Evolutionary conservation across 768 basidiomycete genomes (phyloP).

Genomic region (Rhizopogon vesiculosus): DNA sequence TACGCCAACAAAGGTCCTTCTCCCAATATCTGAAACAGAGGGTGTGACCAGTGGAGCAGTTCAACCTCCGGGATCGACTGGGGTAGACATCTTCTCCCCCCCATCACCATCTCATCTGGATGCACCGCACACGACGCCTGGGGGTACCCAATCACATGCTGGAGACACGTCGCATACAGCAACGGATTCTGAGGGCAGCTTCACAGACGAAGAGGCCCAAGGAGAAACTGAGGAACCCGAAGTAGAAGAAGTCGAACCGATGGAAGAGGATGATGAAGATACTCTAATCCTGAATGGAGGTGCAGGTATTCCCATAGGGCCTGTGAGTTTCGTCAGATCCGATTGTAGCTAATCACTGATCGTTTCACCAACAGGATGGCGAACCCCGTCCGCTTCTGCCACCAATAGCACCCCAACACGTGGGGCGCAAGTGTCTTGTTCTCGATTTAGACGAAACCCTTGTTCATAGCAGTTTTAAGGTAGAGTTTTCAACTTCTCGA

Average conservation of each 20-base stretch:
- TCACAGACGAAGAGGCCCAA: slow-evolving; percentile 61
- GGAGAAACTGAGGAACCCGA: slow-evolving; percentile 70
- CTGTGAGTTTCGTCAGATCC: slow-evolving; percentile 49
- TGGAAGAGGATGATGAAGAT: slow-evolving; percentile 85
- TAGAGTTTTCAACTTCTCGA: slow-evolving; percentile 26
- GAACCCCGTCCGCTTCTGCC: slow-evolving; percentile 83
- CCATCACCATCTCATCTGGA: slow-evolving; percentile 20
- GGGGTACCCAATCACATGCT: slow-evolving; percentile 22
- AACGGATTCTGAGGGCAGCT: slow-evolving; percentile 33
- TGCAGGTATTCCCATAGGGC: slow-evolving; percentile 90
- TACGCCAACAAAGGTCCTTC: slow-evolving; percentile 38
- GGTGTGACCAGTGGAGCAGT: slow-evolving; percentile 91
- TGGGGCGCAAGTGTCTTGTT: slow-evolving; percentile 91
- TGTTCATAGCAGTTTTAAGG: slow-evolving; percentile 98
- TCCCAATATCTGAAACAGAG: slow-evolving; percentile 73
- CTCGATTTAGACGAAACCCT: slow-evolving; percentile 97
- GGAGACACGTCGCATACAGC: slow-evolving; percentile 27
- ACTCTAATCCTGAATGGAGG: slow-evolving; percentile 86
- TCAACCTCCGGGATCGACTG: slow-evolving; percentile 84
- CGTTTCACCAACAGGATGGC: slow-evolving; percentile 59
- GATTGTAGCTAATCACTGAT: slow-evolving; percentile 1
- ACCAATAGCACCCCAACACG: slow-evolving; percentile 73
- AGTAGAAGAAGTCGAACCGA: slow-evolving; percentile 51
- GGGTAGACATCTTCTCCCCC: slow-evolving; percentile 29
- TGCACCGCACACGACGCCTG: slow-evolving; percentile 14